Base-by-base conservation (phyloP, 2,329 filamentous ascomycete genomes). In the Botrytis fragariae region DNA sequence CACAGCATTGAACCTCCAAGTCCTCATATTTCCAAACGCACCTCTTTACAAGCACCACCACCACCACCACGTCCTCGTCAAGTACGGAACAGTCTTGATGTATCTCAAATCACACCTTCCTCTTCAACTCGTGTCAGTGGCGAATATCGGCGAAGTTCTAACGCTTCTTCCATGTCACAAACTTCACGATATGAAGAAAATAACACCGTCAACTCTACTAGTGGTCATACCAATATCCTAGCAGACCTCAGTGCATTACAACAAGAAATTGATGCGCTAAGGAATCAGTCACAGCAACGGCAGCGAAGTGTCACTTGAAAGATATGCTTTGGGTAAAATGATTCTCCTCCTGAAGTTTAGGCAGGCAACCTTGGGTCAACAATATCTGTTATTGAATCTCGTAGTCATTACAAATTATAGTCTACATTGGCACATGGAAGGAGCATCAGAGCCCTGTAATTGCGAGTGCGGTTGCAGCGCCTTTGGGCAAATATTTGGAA, bases 191-290 rank as follows among this genome's bases (percentile, higher is more conserved):
- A 39, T 80, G 82, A 77, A 79, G 71, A 72, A 10, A n/a, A 32
- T 2, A 60, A 9, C 18, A 22, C 22, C 44, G 37, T 35, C 12
- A 60, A 37, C 32, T 16, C 57, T 20, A 84, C 79, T 80, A 82
- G 83, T 70, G 82, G 84, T 1, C 81, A 82, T 60, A 88, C 42
- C 54, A 29, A 92, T 79, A 93, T 95, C 74, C 82, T 95, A 76
- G 91, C 91, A 1, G 92, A 95, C 80, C 82, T 95, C 72, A 87
- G 89, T 64, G 89, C 90, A 35, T 82, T 95, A 75, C 92, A 93
- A 82, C 87, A 87, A 79, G 93, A 95, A 79, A 92, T 95, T 57
- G 92, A 95, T 82, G 91, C 88, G 6, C 79, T 92, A 62, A 84
- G 87, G 77, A 85, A 83, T 12, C 82, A 82, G 76, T 83, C 82